Percentiles rank a stretch among this genome's conserved stretches.
These are phyloP conservation scores for Tulasnella sp. DNA, from an alignment of 768 basidiomycete genomes.

Conservation along the genomic window DNA sequence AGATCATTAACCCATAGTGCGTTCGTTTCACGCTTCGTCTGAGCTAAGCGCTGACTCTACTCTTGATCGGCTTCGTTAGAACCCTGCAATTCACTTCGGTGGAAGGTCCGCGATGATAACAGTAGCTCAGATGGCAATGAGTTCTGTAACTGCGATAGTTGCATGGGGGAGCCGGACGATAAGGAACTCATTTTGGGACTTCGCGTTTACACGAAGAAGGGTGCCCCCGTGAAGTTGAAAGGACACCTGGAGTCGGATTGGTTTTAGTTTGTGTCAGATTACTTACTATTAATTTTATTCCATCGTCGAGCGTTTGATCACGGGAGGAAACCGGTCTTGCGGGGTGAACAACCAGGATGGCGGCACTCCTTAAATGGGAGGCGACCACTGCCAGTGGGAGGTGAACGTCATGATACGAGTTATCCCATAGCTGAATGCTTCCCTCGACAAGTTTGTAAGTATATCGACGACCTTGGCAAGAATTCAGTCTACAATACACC, in stretches of 20 bases:
- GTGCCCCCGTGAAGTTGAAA: neutral
- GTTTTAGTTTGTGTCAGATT: neutral
- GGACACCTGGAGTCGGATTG: neutral
- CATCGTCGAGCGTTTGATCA: neutral
- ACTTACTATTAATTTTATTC: neutral
- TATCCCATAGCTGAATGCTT: too few relatives aligned
- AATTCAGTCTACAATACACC: too few relatives aligned
- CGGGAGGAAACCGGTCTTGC: too few relatives aligned
- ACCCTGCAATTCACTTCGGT: neutral
- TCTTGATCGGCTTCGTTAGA: neutral
- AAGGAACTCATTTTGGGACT: neutral
- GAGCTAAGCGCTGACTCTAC: neutral
- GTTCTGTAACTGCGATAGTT: neutral
- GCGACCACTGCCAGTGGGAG: too few relatives aligned
- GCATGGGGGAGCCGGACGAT: neutral
- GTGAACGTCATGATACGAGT: too few relatives aligned
- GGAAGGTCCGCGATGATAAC: neutral
- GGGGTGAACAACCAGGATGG: too few relatives aligned
- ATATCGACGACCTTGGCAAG: too few relatives aligned
- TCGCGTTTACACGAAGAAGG: neutral
- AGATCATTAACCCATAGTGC: neutral
- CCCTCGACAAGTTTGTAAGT: too few relatives aligned
- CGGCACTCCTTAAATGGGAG: too few relatives aligned
- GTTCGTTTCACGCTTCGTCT: neutral
- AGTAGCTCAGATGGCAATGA: neutral